Evolutionary conservation across 257 asterid genomes (phyloP).

Genomic region (Ballota nigra): DNA sequence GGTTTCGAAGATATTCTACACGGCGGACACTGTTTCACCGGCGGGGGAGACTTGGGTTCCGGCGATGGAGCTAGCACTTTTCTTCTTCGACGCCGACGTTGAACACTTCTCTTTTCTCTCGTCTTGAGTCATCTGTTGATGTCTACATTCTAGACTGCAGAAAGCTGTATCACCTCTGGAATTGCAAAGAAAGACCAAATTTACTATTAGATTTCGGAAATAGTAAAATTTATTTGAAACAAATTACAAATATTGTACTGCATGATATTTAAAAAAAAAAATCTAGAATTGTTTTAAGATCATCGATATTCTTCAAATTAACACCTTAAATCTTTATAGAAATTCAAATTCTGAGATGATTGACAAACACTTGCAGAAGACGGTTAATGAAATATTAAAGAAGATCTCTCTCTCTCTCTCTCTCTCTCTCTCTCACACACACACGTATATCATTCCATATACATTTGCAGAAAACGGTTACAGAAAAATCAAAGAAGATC

Average conservation of each 20-base stretch:
- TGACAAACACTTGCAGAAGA: background rate
- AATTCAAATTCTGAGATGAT: background rate
- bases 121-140: constrained; percentile 69
- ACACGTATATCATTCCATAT: background rate
- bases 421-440: background rate
- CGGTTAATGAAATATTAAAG: background rate
- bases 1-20: constrained; percentile 22
- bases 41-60: constrained; percentile 36
- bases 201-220: background rate
- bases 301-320: background rate
- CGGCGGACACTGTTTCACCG: constrained; percentile 48
- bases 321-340: background rate
- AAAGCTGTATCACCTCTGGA: constrained; percentile 89
- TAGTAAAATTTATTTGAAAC: background rate
- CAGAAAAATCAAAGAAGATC: background rate
- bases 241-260: background rate
- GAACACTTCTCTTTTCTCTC: constrained; percentile 68
- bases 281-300: background rate
- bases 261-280: background rate
- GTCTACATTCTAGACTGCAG: constrained; percentile 86
- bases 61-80: constrained; percentile 20
- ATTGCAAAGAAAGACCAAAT: background rate
- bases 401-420: background rate
- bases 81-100: constrained; percentile 40
- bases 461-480: background rate